phyloP scores from a whole-genome alignment of 441 rosid species.

The Jatropha multifida region DNA sequence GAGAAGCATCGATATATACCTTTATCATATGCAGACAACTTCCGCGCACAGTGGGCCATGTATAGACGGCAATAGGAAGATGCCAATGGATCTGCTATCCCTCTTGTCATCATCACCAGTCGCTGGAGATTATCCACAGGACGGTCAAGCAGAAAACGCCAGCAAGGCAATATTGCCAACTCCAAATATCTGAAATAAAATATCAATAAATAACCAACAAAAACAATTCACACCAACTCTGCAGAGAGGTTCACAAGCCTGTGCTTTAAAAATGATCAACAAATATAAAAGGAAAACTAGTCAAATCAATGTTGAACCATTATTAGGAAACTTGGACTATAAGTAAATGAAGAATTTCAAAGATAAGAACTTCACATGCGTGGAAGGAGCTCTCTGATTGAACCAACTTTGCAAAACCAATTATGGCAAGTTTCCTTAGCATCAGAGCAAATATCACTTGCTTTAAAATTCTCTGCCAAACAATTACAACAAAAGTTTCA shows the following conservation, averaged over 20 bases:
- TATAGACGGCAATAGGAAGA: slow-evolving; percentile 81
- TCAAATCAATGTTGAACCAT: background rate
- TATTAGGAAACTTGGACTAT: background rate
- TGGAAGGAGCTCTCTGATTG: slow-evolving; percentile 85
- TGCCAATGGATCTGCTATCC: slow-evolving; percentile 84
- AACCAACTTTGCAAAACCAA: slow-evolving; percentile 91
- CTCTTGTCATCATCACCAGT: slow-evolving; percentile 79
- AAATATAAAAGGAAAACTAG: background rate
- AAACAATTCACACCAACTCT: background rate
- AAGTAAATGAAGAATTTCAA: slow-evolving; percentile 15
- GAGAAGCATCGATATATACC: slow-evolving; percentile 39
- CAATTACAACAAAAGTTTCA: slow-evolving; percentile 28
- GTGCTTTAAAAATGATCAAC: background rate
- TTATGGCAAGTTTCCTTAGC: slow-evolving; percentile 95
- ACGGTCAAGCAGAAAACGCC: slow-evolving; percentile 67
- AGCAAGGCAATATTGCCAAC: slow-evolving; percentile 84
- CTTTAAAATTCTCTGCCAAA: slow-evolving; percentile 70
- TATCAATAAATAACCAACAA: slow-evolving; percentile 13
- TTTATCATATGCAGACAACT: slow-evolving; percentile 49
- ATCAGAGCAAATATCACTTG: slow-evolving; percentile 57
- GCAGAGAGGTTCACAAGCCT: slow-evolving; percentile 5
- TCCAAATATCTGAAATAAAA: slow-evolving; percentile 72
- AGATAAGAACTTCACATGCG: slow-evolving; percentile 66
- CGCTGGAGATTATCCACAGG: slow-evolving; percentile 61
- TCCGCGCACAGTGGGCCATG: slow-evolving; percentile 70